phyloP scores from a whole-genome alignment of 768 basidiomycete species.

The Cubamyces sp. region DNA sequence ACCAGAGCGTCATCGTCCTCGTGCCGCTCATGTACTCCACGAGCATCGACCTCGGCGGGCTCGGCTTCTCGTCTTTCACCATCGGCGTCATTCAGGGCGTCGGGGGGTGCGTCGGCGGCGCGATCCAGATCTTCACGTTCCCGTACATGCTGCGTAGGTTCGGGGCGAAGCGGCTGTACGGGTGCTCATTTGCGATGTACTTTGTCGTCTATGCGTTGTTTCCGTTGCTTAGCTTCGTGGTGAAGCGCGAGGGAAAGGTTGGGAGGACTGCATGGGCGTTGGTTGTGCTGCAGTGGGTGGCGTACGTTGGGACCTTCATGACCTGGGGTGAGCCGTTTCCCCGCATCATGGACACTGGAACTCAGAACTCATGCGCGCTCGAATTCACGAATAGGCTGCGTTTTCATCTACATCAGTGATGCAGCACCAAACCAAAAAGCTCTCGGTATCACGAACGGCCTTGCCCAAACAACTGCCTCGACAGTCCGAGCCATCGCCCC shows the following conservation, averaged over 20 bases:
- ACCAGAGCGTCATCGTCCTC: constrained; percentile 41
- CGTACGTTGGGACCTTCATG: constrained; percentile 35
- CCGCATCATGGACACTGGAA: too few species aligned
- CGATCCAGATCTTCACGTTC: constrained; percentile 40
- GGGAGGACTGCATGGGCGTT: constrained; percentile 33
- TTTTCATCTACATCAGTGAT: constrained; percentile 37
- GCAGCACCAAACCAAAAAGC: constrained; percentile 33
- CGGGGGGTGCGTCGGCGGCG: constrained; percentile 38
- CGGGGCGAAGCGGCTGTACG: constrained; percentile 39
- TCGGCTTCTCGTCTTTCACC: constrained; percentile 40
- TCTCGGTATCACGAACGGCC: constrained; percentile 54
- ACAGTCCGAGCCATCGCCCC: constrained; percentile 55
- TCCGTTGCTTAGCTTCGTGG: constrained; percentile 36
- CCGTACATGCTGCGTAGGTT: constrained; percentile 35
- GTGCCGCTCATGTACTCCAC: constrained; percentile 46
- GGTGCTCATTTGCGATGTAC: constrained; percentile 34
- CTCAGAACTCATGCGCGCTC: not conserved
- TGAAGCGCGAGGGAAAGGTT: constrained; percentile 29
- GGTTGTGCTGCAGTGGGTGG: constrained; percentile 32
- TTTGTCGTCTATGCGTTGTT: constrained; percentile 38
- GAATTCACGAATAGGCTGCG: constrained; percentile 25
- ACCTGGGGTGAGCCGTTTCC: constrained; percentile 34
- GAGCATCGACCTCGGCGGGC: constrained; percentile 40
- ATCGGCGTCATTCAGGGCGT: constrained; percentile 44
- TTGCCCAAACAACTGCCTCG: constrained; percentile 55